Base-by-base conservation (phyloP, 2,329 filamentous ascomycete genomes). In the Chrysoporthe puriensis region DNA sequence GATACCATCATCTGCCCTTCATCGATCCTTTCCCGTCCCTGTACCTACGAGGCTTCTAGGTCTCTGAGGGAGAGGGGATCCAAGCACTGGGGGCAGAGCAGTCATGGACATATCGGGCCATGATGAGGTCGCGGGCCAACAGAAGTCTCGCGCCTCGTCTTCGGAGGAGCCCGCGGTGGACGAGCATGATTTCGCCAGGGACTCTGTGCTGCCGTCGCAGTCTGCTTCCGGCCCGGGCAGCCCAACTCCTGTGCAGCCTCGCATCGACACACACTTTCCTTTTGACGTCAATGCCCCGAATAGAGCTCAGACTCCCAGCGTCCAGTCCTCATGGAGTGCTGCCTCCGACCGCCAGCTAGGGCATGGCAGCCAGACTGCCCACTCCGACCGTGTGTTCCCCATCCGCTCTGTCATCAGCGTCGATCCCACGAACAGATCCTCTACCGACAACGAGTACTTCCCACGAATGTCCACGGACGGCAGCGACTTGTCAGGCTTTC, bases 331-430 rank as follows among this genome's bases (percentile, higher is more conserved):
- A 18, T 81, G 77, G 78, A 83, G 81, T 66, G 72, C 74, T 9
- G 73, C 74, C 48, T 83, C 81, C 2, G 83, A 84, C 42, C 77
- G 72, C 52, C 82, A 82, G 64, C 73, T 75, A 4, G 75, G 76
- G 16, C 72, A 78, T 59, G 71, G 72, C 64, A 75, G 71, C 64
- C 74, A 72, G 61, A 73, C 75, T 32, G 79, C 81, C 61, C 74
- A 75, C 40, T 76, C 77, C 43, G 84, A 94, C 73, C 86, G 91
- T 65, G 90, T 95, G 5, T 95, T 92, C 66, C 92, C 92, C n/a
- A 91, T 95, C 43, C 87, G 91, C 61, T 94, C 91, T n/a, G 89
- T 92, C 56, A 83, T 95, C 34, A 91, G 88, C 7, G 87, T 94
- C 52, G 89, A 92, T 72, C 86, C 87, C 7, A 78, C 77, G 61